Evolutionary conservation across 2,329 filamentous ascomycete species (phyloP).

Genomic region (Phialocephala sp.): DNA sequence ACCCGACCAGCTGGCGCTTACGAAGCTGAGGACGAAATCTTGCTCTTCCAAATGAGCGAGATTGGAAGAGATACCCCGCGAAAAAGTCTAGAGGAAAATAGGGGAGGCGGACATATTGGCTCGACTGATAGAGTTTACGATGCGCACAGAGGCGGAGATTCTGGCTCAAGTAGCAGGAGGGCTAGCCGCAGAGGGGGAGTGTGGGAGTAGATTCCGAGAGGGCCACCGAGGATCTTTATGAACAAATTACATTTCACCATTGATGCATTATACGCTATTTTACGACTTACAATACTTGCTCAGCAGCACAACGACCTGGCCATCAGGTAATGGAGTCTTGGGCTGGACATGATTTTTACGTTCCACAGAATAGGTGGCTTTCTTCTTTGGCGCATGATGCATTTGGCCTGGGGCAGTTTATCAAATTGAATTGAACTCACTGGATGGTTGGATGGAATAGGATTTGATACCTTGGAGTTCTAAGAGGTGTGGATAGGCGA

Average conservation of each 20-base stretch:
- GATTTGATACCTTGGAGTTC: slow-evolving; percentile 41
- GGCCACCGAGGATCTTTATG: slow-evolving; percentile 13
- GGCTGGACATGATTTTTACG: slow-evolving; percentile 11
- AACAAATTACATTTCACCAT: slow-evolving; percentile 32
- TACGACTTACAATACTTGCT: slow-evolving; percentile 22
- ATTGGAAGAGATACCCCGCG: slow-evolving; percentile 62
- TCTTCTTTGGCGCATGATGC: slow-evolving; percentile 23
- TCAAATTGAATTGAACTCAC: slow-evolving; percentile 33
- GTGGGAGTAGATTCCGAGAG: slow-evolving; percentile 28
- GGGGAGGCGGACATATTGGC: slow-evolving; percentile 26
- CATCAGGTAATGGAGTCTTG: slow-evolving; percentile 22
- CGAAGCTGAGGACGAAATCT: slow-evolving; percentile 68
- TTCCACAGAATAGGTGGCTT: background rate
- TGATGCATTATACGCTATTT: slow-evolving; percentile 37
- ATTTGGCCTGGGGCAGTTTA: slow-evolving; percentile 21
- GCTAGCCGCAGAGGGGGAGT: slow-evolving; percentile 39
- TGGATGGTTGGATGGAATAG: slow-evolving; percentile 22
- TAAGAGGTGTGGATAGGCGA: slow-evolving; percentile 31
- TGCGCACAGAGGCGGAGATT: slow-evolving; percentile 37
- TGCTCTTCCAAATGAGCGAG: slow-evolving; percentile 77
- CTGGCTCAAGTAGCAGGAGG: slow-evolving; percentile 39
- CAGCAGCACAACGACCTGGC: slow-evolving; percentile 20
- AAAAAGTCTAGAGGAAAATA: slow-evolving; percentile 58
- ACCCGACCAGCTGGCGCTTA: slow-evolving; percentile 50
- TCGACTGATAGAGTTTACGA: slow-evolving; percentile 35